Conservation (phyloP, 805 yeast genomes). For the Teunomyces funiuensis region DNA sequence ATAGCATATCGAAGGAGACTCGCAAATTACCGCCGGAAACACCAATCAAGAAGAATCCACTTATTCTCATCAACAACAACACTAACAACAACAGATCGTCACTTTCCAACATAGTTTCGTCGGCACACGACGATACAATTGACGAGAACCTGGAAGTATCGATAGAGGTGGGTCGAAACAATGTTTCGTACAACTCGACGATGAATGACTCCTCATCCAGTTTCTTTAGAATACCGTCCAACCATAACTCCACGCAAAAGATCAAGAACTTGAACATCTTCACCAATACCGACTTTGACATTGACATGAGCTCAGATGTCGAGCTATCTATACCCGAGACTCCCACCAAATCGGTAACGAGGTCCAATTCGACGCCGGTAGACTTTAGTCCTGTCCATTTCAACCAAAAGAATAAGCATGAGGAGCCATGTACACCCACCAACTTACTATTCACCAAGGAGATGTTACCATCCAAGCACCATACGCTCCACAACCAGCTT, state of each 20-base stretch:
- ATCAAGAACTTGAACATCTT: slow-evolving; percentile 6
- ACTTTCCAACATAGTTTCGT: slow-evolving; percentile 18
- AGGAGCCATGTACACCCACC: slow-evolving; percentile 18
- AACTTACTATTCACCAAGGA: slow-evolving; percentile 11
- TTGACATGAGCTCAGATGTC: slow-evolving; percentile 19
- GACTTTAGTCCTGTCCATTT: slow-evolving; percentile 25
- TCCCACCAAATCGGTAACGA: slow-evolving; percentile 36
- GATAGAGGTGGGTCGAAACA: slow-evolving; percentile 42
- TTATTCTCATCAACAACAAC: slow-evolving; percentile 31
- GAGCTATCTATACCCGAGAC: slow-evolving; percentile 34
- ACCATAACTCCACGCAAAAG: slow-evolving; percentile 13
- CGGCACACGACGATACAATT: slow-evolving; percentile 19
- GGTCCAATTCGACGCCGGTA: slow-evolving; percentile 28
- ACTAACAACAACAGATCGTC: slow-evolving; percentile 23
- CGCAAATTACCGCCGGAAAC: slow-evolving; percentile 44
- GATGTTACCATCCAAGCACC: slow-evolving; percentile 8
- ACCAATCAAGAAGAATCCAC: slow-evolving; percentile 43
- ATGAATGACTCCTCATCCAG: slow-evolving; percentile 34
- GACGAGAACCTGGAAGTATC: slow-evolving; percentile 28
- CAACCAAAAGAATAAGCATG: slow-evolving; percentile 14
- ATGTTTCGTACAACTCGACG: slow-evolving; percentile 18
- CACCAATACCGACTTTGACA: slow-evolving; percentile 18
- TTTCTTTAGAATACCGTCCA: slow-evolving; percentile 30
- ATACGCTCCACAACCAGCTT: slow-evolving; percentile 10
- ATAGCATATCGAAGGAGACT: slow-evolving; percentile 19